Base-by-base conservation (phyloP, 192 early-diverging fungal species). In the Coemansia sp. region DNA sequence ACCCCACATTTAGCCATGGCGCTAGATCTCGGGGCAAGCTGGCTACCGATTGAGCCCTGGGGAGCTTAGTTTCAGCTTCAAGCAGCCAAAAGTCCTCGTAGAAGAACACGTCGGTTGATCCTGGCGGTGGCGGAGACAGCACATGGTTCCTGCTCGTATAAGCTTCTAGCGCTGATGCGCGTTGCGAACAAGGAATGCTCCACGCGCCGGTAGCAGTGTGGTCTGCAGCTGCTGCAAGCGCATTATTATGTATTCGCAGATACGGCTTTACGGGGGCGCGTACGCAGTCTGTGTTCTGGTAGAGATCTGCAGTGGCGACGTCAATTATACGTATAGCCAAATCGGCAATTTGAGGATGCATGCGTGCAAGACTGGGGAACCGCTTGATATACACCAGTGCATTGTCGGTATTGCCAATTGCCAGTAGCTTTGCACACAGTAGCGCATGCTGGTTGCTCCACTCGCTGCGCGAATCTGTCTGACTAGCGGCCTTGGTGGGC, bases 61-160 rank as follows among this genome's bases (percentile, higher is more conserved):
- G 74, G 15, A 77, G 42, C 42, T 42, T 46, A 11, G 26, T n/a
- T 2, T 58, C 53, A 6, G 59, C 37, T 18, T 69, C 74, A 10
- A 66, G 53, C 12, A 63, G 63, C 74, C 74, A 77, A 45, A 77
- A 77, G 30, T 59, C 61, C 14, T 77, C 68, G 44, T 77, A 77
- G 31, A 77, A 77, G 52, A 77, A 77, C 35, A 55, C 63, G 14
- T 70, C 74, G 50, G 33, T 54, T n/a, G 74, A 48, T 21, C 37
- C 50, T 38, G 36, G 52, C 20, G 40, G 37, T 20, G 61, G 58
- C 18, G 72, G 72, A 3, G 62, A 61, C 3, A 76, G 62, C 14
- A 69, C 62, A 26, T 64, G 37, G 23, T 49, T 51, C 19, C 38
- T 47, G 13, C 21, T 20, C 23, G 23, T 26, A 26, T 26, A 4